A percentile compares a stretch with the other conserved stretches of the same genome.
These are phyloP conservation scores for Tetrastigma voinierianum DNA, from an alignment of 164 flowering plant species.

Conservation along the genomic window DNA sequence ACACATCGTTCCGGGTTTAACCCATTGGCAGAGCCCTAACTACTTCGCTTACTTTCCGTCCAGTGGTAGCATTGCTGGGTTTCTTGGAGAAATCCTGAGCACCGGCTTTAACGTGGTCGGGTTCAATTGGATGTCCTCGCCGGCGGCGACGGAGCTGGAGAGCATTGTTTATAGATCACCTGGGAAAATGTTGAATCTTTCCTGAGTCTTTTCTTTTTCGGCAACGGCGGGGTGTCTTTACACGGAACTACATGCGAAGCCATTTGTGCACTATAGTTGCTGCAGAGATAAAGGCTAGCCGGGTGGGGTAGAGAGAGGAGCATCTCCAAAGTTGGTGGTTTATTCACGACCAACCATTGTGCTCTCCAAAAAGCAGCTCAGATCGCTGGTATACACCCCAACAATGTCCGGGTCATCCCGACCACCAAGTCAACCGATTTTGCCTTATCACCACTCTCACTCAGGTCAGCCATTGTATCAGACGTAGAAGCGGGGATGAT, in stretches of 20 bases:
- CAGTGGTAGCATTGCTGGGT: slow-evolving; percentile 51
- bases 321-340: slow-evolving; percentile 34
- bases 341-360: slow-evolving; percentile 50
- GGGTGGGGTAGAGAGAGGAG: slow-evolving; percentile 34
- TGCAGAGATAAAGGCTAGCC: slow-evolving; percentile 41
- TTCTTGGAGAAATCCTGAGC: slow-evolving; percentile 65
- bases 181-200: slow-evolving; percentile 16
- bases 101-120: slow-evolving; percentile 64
- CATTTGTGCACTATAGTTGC: slow-evolving; percentile 50
- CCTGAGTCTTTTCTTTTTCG: slow-evolving; percentile 49
- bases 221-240: slow-evolving; percentile 64
- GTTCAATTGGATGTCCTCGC: slow-evolving; percentile 73
- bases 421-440: slow-evolving; percentile 22
- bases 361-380: slow-evolving; percentile 53
- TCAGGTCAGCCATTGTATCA: too few species aligned
- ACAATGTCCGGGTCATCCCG: slow-evolving; percentile 41
- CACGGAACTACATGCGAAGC: slow-evolving; percentile 75
- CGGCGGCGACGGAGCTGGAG: slow-evolving; percentile 37
- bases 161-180: slow-evolving; percentile 19
- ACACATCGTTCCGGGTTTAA: slow-evolving; percentile 59
- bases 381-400: slow-evolving; percentile 44
- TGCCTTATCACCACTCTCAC: too few species aligned
- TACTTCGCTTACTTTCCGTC: slow-evolving; percentile 68
- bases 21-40: slow-evolving; percentile 81
- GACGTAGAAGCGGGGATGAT: slow-evolving; percentile 22